A percentile compares a stretch with the other conserved stretches of the same genome.
Conservation (phyloP, 169 alveolate genomes). For the Eimeria tenella region DNA sequence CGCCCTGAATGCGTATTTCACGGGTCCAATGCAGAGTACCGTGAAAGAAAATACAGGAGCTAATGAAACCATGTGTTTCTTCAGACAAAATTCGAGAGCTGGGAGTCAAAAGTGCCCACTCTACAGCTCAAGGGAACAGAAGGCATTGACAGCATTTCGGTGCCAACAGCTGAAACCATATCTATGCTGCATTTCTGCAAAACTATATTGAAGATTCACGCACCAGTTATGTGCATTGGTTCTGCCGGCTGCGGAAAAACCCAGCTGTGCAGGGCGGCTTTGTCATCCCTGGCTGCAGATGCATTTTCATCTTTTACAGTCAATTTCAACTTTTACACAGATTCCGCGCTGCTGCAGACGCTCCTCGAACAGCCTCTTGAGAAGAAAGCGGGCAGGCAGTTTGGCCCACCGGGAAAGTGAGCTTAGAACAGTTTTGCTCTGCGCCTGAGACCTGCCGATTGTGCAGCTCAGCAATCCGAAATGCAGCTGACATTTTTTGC, state of each 20-base stretch:
- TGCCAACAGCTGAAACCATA: constrained; percentile 93
- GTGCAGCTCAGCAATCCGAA: neutral
- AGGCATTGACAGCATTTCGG: constrained; percentile 90
- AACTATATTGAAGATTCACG: constrained; percentile 89
- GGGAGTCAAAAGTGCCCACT: constrained; percentile 78
- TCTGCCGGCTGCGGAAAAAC: constrained; percentile 97
- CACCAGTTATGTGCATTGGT: constrained; percentile 94
- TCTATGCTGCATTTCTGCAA: constrained; percentile 93
- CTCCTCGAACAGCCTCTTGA: constrained; percentile 91
- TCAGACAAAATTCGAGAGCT: constrained; percentile 91
- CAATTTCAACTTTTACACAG: constrained; percentile 96
- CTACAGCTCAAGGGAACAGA: constrained; percentile 81
- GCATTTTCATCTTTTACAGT: constrained; percentile 87
- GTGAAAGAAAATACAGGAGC: neutral
- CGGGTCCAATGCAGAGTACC: too few relatives aligned
- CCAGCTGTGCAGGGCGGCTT: constrained; percentile 92
- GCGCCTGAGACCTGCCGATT: neutral
- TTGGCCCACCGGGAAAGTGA: constrained; percentile 92
- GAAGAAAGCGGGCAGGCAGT: constrained; percentile 96
- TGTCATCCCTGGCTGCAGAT: constrained; percentile 88
- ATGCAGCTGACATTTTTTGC: too few relatives aligned
- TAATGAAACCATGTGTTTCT: neutral
- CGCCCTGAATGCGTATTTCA: too few relatives aligned
- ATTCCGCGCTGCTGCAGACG: constrained; percentile 93
- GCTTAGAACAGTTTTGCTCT: neutral